Percentiles rank a stretch among this genome's conserved stretches.
These are phyloP conservation scores for Physcomitrellopsis africana DNA, from an alignment of 225 moss, liverwort and hornwort species.

Conservation along the genomic window DNA sequence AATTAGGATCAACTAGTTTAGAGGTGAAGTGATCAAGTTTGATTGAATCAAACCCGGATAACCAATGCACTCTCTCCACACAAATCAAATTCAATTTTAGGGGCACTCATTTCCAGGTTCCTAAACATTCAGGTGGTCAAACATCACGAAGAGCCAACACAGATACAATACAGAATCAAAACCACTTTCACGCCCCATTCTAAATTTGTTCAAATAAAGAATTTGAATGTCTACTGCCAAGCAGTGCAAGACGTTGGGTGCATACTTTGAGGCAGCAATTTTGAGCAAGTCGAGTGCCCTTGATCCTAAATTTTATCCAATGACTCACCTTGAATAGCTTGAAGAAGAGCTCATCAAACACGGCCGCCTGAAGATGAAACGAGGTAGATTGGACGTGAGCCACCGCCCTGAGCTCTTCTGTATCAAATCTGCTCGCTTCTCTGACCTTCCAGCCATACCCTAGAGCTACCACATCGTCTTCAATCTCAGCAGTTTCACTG, in stretches of 20 bases:
- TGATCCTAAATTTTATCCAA: neutral
- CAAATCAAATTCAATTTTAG: neutral
- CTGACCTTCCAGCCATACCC: conserved; percentile 91
- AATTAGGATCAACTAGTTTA: neutral
- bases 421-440: conserved; percentile 60
- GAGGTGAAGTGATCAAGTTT: neutral
- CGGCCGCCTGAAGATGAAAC: conserved; percentile 70
- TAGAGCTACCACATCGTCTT: conserved; percentile 47
- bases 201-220: too few relatives aligned
- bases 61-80: neutral
- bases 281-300: neutral
- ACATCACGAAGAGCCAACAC: neutral
- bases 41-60: neutral
- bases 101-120: neutral
- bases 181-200: neutral
- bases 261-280: neutral
- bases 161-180: neutral
- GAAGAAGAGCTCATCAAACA: conserved; percentile 88
- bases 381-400: conserved; percentile 89
- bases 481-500: conserved; percentile 24
- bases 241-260: too few relatives aligned
- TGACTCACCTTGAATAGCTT: conserved; percentile 78
- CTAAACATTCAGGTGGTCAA: neutral
- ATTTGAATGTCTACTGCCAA: neutral
- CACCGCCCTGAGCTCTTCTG: conserved; percentile 77